phyloP scores from a whole-genome alignment of 2,329 filamentous ascomycete species.

The Diaporthe nobilis region DNA sequence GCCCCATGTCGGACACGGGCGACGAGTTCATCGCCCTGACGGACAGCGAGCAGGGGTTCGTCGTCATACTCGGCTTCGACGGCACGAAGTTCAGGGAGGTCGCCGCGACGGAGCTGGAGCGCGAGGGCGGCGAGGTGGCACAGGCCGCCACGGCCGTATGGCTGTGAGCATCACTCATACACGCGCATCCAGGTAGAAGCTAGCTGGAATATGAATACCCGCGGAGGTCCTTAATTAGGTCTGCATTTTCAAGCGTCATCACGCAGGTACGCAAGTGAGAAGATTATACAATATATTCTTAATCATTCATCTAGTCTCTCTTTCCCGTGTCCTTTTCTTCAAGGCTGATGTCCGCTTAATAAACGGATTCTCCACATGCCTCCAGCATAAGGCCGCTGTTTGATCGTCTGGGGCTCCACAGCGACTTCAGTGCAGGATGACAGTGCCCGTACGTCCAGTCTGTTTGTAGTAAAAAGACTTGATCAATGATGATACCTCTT shows the following conservation, averaged over 20 bases:
- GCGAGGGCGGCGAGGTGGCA: constrained; percentile 22
- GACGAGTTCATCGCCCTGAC: constrained; percentile 44
- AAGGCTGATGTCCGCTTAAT: not conserved
- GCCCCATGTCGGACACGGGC: constrained; percentile 13
- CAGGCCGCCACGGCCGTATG: constrained; percentile 39
- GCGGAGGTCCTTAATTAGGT: not conserved
- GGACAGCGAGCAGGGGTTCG: constrained; percentile 41
- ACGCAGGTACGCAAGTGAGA: not conserved
- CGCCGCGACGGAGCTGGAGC: constrained; percentile 28
- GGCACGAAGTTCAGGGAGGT: constrained; percentile 44
- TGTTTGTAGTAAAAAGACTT: not conserved
- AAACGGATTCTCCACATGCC: not conserved
- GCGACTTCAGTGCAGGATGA: not conserved
- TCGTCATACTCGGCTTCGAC: constrained; percentile 41
- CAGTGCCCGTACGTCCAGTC: too few relatives aligned
- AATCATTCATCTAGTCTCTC: not conserved
- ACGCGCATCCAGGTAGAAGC: constrained; percentile 44
- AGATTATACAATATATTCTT: not conserved
- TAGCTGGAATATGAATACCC: constrained; percentile 28
- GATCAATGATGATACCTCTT: too few relatives aligned
- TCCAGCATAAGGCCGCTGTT: not conserved
- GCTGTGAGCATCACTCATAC: constrained; percentile 54
- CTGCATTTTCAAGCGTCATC: not conserved
- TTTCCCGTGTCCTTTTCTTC: not conserved
- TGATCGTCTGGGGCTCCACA: not conserved